These are phyloP conservation scores for Cylindrotheca fusiformis DNA, from an alignment of 108 stramenopile genomes.

Conservation along the genomic window DNA sequence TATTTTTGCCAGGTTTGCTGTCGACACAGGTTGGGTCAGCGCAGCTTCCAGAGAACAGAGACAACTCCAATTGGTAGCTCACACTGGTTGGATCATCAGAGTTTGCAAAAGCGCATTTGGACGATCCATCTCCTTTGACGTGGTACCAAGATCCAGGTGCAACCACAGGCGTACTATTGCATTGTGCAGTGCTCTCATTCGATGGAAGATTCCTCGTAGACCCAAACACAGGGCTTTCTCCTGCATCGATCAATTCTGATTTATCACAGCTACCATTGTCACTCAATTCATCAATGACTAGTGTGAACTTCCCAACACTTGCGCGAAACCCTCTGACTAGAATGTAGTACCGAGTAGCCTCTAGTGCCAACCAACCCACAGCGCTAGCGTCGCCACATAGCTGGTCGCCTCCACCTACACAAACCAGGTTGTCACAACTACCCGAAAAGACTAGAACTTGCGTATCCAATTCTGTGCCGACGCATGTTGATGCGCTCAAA, in stretches of 20 bases:
- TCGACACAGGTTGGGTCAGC: constrained; percentile 1
- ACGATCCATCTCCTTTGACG: constrained; percentile 9
- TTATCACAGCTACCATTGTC: constrained; percentile 5
- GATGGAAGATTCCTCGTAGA: constrained; percentile 12
- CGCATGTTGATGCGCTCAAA: constrained; percentile 12
- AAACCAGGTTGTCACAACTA: constrained; percentile 6
- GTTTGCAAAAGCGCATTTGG: constrained; percentile 9
- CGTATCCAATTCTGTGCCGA: constrained; percentile 1
- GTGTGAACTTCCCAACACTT: constrained; percentile 3
- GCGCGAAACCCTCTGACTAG: constrained; percentile 14
- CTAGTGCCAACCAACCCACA: constrained; percentile 17
- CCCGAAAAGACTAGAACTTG: constrained; percentile 21
- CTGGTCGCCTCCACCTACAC: constrained; percentile 20
- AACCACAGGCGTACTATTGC: not conserved
- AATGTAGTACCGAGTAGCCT: constrained; percentile 10
- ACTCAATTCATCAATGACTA: constrained; percentile 4
- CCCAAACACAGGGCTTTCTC: constrained; percentile 7
- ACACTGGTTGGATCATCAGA: not conserved
- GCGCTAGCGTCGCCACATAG: constrained; percentile 19
- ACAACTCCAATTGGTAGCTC: not conserved
- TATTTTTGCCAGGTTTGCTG: not conserved
- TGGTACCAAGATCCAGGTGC: constrained; percentile 16
- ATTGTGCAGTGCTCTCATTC: not conserved
- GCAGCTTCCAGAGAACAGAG: constrained; percentile 13
- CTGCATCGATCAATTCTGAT: not conserved